A percentile compares a stretch with the other conserved stretches of the same genome.
These are phyloP conservation scores for Leishmania tropica DNA, from an alignment of 208 protist species.

Conservation along the genomic window DNA sequence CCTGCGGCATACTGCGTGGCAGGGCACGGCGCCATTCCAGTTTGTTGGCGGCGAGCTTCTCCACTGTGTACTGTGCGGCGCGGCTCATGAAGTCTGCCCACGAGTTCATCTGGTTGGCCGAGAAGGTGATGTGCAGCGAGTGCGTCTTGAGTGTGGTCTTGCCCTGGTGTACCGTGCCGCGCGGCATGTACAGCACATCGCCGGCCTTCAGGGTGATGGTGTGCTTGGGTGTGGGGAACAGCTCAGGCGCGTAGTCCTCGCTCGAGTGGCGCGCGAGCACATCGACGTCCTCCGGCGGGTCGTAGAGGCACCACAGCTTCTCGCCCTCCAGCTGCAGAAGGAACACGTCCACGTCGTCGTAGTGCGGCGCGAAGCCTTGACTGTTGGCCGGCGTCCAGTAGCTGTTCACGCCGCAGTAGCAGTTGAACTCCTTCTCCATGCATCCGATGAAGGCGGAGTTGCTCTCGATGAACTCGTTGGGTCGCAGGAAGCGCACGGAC, in stretches of 20 bases:
- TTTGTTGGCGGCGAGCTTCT: conserved; percentile 63
- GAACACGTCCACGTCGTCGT: conserved; percentile 97
- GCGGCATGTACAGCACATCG: conserved; percentile 96
- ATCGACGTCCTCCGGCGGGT: conserved; percentile 58
- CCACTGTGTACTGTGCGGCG: conserved; percentile 41
- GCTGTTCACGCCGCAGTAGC: conserved; percentile 90
- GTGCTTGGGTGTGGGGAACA: conserved; percentile 72
- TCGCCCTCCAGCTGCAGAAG: conserved; percentile 94
- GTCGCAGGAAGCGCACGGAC: conserved; percentile 85
- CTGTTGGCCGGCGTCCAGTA: conserved; percentile 94
- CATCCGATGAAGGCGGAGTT: conserved; percentile 70
- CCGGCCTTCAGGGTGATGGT: conserved; percentile 77
- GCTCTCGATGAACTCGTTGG: conserved; percentile 65
- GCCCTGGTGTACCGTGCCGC: conserved; percentile 94
- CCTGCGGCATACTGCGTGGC: conserved; percentile 32
- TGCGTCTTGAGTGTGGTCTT: conserved; percentile 46
- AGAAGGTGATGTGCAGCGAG: conserved; percentile 94
- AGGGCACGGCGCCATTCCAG: conserved; percentile 53
- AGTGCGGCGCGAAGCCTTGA: conserved; percentile 95
- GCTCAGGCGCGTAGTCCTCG: conserved; percentile 83
- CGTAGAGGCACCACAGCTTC: conserved; percentile 94
- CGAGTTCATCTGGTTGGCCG: conserved; percentile 88
- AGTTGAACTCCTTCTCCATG: conserved; percentile 88
- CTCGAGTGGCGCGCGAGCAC: conserved; percentile 69
- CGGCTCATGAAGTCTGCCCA: conserved; percentile 61